Evolutionary conservation across 2,329 filamentous ascomycete genomes (phyloP).

Genomic region (Elsinoe necatrix): DNA sequence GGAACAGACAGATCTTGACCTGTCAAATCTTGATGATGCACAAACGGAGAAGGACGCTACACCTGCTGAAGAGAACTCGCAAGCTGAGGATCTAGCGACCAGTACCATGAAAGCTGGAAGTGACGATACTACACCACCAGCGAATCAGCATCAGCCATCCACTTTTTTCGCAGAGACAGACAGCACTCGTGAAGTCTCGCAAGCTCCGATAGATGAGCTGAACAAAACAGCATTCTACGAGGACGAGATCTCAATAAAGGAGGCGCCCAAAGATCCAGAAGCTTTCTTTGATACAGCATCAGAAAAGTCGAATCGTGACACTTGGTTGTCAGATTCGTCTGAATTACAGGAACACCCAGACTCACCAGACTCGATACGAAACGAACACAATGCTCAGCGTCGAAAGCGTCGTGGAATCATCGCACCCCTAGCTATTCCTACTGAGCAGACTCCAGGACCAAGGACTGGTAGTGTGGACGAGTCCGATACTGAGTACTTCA

Average conservation of each 20-base stretch:
- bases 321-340: constrained; percentile 12
- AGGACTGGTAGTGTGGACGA: constrained; percentile 50
- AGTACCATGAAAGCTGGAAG: neutral
- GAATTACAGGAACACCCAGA: neutral
- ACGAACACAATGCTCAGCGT: neutral
- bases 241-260: constrained; percentile 3
- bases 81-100: too few relatives aligned
- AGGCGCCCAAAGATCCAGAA: neutral
- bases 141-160: neutral
- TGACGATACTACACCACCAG: constrained; percentile 2
- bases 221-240: constrained; percentile 6
- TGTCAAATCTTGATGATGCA: neutral
- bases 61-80: neutral
- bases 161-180: neutral
- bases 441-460: neutral
- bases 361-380: neutral
- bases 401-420: constrained; percentile 11
- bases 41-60: neutral
- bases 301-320: constrained; percentile 5
- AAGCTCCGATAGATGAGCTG: neutral
- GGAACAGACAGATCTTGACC: neutral
- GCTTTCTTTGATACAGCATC: constrained; percentile 5
- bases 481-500: constrained; percentile 62
- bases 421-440: neutral
- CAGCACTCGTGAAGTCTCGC: constrained; percentile 3